phyloP scores from a whole-genome alignment of 495 filamentous ascomycete genomes.

The Aspergillus funiculosus region DNA sequence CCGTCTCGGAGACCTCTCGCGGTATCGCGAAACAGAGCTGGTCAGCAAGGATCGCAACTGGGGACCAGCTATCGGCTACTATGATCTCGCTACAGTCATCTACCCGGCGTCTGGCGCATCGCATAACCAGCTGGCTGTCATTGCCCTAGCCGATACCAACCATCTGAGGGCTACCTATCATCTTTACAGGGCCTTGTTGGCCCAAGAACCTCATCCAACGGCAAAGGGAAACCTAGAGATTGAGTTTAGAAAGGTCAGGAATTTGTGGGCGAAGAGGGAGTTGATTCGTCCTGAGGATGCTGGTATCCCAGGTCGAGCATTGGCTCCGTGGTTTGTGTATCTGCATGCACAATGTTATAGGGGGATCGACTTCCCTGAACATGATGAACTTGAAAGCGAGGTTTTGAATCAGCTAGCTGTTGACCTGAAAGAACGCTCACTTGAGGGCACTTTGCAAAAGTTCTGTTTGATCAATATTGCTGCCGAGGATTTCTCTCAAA shows the following conservation, averaged over 20 bases:
- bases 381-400: constrained; percentile 81
- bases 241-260: constrained; percentile 68
- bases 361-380: constrained; percentile 62
- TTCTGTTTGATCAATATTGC: constrained; percentile 82
- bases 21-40: constrained; percentile 75
- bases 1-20: constrained; percentile 81
- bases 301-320: constrained; percentile 44
- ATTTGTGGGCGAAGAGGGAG: constrained; percentile 54
- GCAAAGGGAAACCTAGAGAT: constrained; percentile 71
- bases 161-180: constrained; percentile 83
- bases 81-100: constrained; percentile 71
- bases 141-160: constrained; percentile 66
- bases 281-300: constrained; percentile 49
- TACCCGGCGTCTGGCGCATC: constrained; percentile 72
- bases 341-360: constrained; percentile 80
- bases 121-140: constrained; percentile 84
- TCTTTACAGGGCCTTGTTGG: constrained; percentile 74
- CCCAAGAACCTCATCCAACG: constrained; percentile 63
- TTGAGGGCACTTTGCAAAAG: constrained; percentile 65
- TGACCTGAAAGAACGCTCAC: constrained; percentile 62
- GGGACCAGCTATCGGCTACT: constrained; percentile 77
- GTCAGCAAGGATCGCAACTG: constrained; percentile 64
- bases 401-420: constrained; percentile 70
- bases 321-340: constrained; percentile 78
- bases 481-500: constrained; percentile 64